These are phyloP conservation scores for Aschersonia sp. DNA, from an alignment of 2,329 filamentous ascomycete species.

Conservation along the genomic window DNA sequence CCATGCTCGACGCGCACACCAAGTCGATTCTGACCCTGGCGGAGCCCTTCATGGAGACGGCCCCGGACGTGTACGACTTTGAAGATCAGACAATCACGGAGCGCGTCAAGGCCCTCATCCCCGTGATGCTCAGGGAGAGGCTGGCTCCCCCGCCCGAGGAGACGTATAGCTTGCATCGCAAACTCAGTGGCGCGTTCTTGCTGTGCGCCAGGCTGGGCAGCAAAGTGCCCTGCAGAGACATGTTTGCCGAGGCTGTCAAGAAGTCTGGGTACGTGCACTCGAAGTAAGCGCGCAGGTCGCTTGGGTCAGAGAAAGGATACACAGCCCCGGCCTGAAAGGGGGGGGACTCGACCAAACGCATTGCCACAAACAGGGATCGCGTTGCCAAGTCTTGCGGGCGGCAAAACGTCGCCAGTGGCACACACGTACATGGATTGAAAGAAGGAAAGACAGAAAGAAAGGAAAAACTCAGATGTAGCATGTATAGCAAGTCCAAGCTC, in stretches of 20 bases:
- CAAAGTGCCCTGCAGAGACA: constrained; percentile 60
- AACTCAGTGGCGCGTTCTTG: constrained; percentile 87
- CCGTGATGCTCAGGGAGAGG: constrained; percentile 81
- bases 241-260: constrained; percentile 52
- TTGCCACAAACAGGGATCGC: no score
- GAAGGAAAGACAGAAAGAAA: no score
- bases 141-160: constrained; percentile 89
- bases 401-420: no score
- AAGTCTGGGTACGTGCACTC: constrained; percentile 16
- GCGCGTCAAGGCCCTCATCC: constrained; percentile 74
- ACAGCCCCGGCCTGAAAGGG: no score
- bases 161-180: constrained; percentile 90
- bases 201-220: constrained; percentile 79
- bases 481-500: no score
- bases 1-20: constrained; percentile 86
- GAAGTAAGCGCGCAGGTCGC: background rate
- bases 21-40: constrained; percentile 77
- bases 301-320: no score
- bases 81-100: constrained; percentile 91
- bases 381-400: no score
- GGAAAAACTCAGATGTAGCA: no score
- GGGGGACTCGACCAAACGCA: no score
- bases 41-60: constrained; percentile 68
- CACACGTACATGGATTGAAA: no score
- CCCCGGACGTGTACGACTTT: constrained; percentile 83